Evolutionary conservation across 108 stramenopile species (phyloP).

Genomic region (Phaeodactylum tricornutum): DNA sequence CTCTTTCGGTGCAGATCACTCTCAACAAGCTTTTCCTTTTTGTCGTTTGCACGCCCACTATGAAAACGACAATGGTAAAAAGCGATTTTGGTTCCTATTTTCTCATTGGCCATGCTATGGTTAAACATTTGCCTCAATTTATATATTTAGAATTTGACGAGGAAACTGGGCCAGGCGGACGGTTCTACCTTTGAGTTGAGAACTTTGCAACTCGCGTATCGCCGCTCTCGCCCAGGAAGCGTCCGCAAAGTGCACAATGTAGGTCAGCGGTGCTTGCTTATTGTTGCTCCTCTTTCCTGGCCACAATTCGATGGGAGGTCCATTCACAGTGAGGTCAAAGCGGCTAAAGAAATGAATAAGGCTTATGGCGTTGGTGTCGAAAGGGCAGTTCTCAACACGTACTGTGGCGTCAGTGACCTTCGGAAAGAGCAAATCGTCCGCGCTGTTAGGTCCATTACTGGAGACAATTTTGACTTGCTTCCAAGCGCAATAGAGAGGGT

Average conservation of each 20-base stretch:
- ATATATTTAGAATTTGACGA: too few species aligned
- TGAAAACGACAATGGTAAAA: too few species aligned
- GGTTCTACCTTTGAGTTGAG: background rate
- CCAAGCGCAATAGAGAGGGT: conserved; percentile 17
- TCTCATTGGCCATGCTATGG: too few species aligned
- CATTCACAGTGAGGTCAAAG: conserved; percentile 22
- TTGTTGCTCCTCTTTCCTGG: conserved; percentile 15
- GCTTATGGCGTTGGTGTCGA: conserved; percentile 7
- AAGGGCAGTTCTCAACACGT: conserved; percentile 36
- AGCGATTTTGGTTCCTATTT: too few species aligned
- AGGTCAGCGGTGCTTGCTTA: conserved; percentile 17
- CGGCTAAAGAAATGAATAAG: conserved; percentile 23
- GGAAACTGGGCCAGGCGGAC: conserved; percentile 30
- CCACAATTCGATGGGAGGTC: conserved; percentile 15
- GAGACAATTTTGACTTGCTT: conserved; percentile 12
- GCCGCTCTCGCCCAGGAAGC: conserved; percentile 41
- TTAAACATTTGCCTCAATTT: too few species aligned
- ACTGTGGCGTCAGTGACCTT: conserved; percentile 28
- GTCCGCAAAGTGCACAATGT: conserved; percentile 33
- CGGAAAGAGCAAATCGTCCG: background rate
- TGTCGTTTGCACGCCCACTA: too few species aligned
- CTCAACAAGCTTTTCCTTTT: too few species aligned
- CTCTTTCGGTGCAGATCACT: too few species aligned
- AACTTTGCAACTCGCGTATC: conserved; percentile 32
- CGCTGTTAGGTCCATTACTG: background rate